These are phyloP conservation scores for Ophiostoma quercus DNA, from an alignment of 2,329 filamentous ascomycete species.

Conservation along the genomic window DNA sequence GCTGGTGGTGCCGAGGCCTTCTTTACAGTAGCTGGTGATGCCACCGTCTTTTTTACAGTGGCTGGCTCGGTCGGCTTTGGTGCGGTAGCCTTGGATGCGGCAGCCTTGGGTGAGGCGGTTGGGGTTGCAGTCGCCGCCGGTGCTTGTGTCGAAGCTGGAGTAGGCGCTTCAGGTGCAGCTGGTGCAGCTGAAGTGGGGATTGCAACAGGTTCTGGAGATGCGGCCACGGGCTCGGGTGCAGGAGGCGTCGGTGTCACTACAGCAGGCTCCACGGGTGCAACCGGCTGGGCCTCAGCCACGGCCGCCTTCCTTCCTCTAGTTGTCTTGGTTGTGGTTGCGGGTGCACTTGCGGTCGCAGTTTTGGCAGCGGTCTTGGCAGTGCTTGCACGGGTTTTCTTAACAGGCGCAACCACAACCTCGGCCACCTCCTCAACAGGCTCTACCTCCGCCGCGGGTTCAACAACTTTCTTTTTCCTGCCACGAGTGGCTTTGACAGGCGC, in stretches of 20 bases:
- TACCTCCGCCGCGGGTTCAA: background rate
- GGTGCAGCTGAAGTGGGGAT: background rate
- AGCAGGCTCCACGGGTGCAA: background rate
- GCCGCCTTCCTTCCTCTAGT: conserved; percentile 17
- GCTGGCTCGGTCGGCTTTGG: background rate
- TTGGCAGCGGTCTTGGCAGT: conserved; percentile 17
- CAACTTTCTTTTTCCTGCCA: background rate
- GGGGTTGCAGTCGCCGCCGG: background rate
- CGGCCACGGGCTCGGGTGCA: background rate
- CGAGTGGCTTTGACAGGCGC: background rate
- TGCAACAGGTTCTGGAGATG: background rate
- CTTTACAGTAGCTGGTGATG: background rate
- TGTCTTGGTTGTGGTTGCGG: conserved; percentile 18
- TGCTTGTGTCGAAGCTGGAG: background rate
- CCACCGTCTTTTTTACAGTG: background rate
- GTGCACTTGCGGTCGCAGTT: background rate
- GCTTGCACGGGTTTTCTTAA: conserved; percentile 18
- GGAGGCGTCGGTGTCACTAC: background rate
- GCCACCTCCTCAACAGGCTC: background rate
- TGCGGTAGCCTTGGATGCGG: background rate
- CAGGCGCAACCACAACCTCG: conserved; percentile 5
- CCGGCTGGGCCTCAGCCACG: background rate
- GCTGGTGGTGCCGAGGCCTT: background rate
- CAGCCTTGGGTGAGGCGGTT: background rate
- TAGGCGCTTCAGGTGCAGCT: background rate